These are phyloP conservation scores for Vicia faba DNA, from an alignment of 306 rosid species.

Conservation along the genomic window DNA sequence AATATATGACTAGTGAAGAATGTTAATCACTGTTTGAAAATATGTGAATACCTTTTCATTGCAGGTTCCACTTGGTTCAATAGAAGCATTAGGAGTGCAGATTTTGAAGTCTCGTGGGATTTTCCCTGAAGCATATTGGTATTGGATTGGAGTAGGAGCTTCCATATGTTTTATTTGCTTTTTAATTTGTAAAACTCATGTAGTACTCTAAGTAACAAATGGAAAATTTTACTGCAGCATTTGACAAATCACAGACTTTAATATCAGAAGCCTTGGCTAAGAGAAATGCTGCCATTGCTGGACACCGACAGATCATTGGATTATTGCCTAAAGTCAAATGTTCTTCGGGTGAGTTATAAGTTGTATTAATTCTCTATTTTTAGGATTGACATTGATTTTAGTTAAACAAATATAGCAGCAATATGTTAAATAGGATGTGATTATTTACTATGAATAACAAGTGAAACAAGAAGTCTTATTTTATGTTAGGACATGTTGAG, in stretches of 20 bases:
- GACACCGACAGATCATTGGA: slow-evolving; percentile 46
- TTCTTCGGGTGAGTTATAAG: slow-evolving; percentile 48
- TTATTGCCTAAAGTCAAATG: slow-evolving; percentile 40
- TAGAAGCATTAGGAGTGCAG: slow-evolving; percentile 69
- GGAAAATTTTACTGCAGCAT: slow-evolving; percentile 55
- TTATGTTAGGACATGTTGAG: no score
- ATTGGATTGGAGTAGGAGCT: slow-evolving; percentile 92
- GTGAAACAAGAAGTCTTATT: no score
- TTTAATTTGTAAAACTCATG: slow-evolving; percentile 11
- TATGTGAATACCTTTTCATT: slow-evolving; percentile 33
- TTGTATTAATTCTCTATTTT: no score
- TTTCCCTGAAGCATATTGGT: slow-evolving; percentile 77
- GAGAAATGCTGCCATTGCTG: slow-evolving; percentile 42
- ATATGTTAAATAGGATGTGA: no score
- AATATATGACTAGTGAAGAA: slow-evolving; percentile 20
- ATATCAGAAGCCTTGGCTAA: slow-evolving; percentile 60
- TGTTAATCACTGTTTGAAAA: slow-evolving; percentile 5
- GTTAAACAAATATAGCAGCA: no score
- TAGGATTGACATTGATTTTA: no score
- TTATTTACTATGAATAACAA: no score
- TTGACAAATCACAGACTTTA: slow-evolving; percentile 63
- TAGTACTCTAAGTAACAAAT: slow-evolving; percentile 29
- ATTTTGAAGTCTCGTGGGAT: slow-evolving; percentile 74
- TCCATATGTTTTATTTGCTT: slow-evolving; percentile 16
- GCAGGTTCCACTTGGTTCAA: slow-evolving; percentile 66